Evolutionary conservation across 129 eudicot genomes (phyloP).

Genomic region (Logfia minima): DNA sequence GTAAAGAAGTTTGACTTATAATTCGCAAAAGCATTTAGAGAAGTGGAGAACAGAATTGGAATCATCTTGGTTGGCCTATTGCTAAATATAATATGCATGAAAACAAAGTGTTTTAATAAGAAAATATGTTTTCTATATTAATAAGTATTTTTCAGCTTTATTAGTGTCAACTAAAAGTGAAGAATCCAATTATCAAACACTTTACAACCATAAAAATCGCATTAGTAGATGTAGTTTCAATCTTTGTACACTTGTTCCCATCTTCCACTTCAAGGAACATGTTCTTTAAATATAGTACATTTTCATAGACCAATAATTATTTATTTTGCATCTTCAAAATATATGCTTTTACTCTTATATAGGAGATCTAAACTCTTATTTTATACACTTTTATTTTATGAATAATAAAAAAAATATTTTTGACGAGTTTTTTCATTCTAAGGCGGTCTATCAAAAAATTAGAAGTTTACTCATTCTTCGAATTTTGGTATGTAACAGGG

Average conservation of each 20-base stretch:
- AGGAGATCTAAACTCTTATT: too few relatives aligned
- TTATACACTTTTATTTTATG: too few relatives aligned
- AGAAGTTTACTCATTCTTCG: too few relatives aligned
- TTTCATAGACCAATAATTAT: conserved; percentile 21
- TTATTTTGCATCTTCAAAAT: neutral
- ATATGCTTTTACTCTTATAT: too few relatives aligned
- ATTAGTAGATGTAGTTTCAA: conserved; percentile 33
- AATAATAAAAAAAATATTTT: too few relatives aligned
- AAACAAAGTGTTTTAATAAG: conserved; percentile 12
- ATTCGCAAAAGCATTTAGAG: conserved; percentile 17
- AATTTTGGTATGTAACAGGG: too few relatives aligned
- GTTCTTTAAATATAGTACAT: conserved; percentile 22
- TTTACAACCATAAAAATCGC: conserved; percentile 41
- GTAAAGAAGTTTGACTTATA: conserved; percentile 40
- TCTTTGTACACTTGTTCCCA: conserved; percentile 36
- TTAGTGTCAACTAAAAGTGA: conserved; percentile 40
- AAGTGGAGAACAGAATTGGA: conserved; percentile 41
- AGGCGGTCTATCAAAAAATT: too few relatives aligned
- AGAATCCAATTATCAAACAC: conserved; percentile 37
- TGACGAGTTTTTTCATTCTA: too few relatives aligned
- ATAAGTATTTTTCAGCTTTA: conserved; percentile 19
- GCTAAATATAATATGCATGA: conserved; percentile 23
- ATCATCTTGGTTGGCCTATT: conserved; percentile 39
- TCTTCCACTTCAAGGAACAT: conserved; percentile 47
- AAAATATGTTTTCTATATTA: neutral